A percentile compares a stretch with the other conserved stretches of the same genome.
Evolutionary conservation across 2,329 filamentous ascomycete genomes (phyloP).

Genomic region (Neonectria magnoliae): DNA sequence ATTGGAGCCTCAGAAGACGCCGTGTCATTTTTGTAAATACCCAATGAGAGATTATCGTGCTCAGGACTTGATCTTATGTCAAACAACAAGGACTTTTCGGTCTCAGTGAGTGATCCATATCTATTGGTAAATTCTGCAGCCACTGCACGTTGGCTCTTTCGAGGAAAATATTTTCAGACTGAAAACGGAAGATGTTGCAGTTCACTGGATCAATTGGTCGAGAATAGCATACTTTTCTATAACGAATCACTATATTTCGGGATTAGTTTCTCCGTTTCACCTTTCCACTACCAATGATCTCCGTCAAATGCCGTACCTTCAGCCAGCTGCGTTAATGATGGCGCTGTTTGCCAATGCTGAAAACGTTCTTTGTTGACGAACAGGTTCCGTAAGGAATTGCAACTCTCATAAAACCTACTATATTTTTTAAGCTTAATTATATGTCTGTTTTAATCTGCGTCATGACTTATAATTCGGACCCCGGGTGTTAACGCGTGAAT

Average conservation of each 20-base stretch:
- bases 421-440: neutral
- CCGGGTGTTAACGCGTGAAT: neutral
- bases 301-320: neutral
- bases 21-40: neutral
- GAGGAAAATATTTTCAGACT: neutral
- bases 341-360: neutral
- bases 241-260: neutral
- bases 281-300: neutral
- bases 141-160: neutral
- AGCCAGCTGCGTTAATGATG: neutral
- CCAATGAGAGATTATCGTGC: too few relatives aligned
- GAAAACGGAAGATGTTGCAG: neutral
- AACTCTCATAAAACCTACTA: neutral
- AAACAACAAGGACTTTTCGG: neutral
- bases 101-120: neutral
- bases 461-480: too few relatives aligned
- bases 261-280: neutral
- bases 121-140: neutral
- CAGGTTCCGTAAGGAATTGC: neutral
- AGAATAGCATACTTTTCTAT: neutral
- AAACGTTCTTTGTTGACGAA: neutral
- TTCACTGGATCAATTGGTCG: neutral
- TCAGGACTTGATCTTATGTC: neutral
- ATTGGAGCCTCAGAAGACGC: slow-evolving; percentile 38
- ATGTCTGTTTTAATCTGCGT: neutral